These are phyloP conservation scores for Clavariopsis aquatica DNA, from an alignment of 495 filamentous ascomycete species.

Conservation along the genomic window DNA sequence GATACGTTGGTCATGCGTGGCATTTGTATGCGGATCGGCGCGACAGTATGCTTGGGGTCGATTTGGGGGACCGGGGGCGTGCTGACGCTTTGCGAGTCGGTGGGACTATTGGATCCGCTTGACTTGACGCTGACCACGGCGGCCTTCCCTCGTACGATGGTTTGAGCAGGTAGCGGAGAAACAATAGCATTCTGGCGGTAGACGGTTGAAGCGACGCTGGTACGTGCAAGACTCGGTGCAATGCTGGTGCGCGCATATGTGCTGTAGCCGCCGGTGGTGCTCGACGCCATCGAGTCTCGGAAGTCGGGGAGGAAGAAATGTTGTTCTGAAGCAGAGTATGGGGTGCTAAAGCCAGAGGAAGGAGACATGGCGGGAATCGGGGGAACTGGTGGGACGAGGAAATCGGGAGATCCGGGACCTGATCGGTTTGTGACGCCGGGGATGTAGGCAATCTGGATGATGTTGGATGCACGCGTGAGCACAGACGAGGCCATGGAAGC, in stretches of 20 bases:
- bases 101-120: slow-evolving; percentile 46
- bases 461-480: slow-evolving; percentile 92
- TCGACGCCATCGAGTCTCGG: slow-evolving; percentile 81
- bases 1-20: slow-evolving; percentile 35
- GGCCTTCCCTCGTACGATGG: slow-evolving; percentile 79
- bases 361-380: slow-evolving; percentile 69
- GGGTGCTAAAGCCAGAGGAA: slow-evolving; percentile 55
- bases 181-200: slow-evolving; percentile 87
- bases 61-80: slow-evolving; percentile 39
- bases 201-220: slow-evolving; percentile 86
- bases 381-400: slow-evolving; percentile 89
- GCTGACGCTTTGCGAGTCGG: slow-evolving; percentile 22
- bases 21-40: slow-evolving; percentile 41
- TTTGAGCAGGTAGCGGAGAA: slow-evolving; percentile 76
- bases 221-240: slow-evolving; percentile 63
- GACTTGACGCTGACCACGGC: slow-evolving; percentile 85
- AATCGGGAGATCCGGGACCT: slow-evolving; percentile 73
- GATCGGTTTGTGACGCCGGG: slow-evolving; percentile 95
- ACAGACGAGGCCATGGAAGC: slow-evolving; percentile 93
- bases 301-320: slow-evolving; percentile 95
- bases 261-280: slow-evolving; percentile 61
- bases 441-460: slow-evolving; percentile 99
- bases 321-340: slow-evolving; percentile 64
- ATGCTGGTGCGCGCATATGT: slow-evolving; percentile 63
- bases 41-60: slow-evolving; percentile 31